Evolutionary conservation across 1,284 basidiomycete species (phyloP), one percentile per base, ranked within the genome.

Genomic region (Cerioporus squamosus): DNA sequence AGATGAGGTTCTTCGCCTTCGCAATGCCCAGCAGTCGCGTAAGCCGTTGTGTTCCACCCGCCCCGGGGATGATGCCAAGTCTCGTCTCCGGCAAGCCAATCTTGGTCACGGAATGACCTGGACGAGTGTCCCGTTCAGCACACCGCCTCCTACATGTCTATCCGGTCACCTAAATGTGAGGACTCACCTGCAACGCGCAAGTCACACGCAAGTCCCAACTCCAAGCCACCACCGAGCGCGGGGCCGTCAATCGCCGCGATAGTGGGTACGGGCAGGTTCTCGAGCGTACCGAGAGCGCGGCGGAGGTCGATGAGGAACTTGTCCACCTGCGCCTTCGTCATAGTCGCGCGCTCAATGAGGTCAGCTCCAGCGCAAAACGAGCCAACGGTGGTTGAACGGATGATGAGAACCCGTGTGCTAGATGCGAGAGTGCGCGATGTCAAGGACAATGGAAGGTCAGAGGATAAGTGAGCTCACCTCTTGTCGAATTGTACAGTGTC

Each of bases 341-440:
- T 97, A 1, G 83, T 82, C 39, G 88, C 86, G 58, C 95, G 83
- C 73, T 98, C 95, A 57, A 83, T 82, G 49, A 98, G 85, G 74
- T 98, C 95, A 10, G 95, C 95, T 6, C 96, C 95, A 18, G 95
- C 91, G 72, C 95, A 98, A 76, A 97, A 97, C 2, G 91, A 83
- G n/a, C 86, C 86, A 12, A 80, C 68, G 0, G 84, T 83, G 0
- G 89, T 83, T 2, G 94, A 94, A 54, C 88, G 85, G 17, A 97
- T 70, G 56, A 97, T 86, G 61, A 97, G 81, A 0, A 91, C 84
- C 55, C 94, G 89, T 26, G 90, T 79, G 53, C 90, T 91, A 45
- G 3, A 22, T 18, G n/a, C 15, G 40, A n/a, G 40, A 18, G 15
- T n/a, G 40, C 20, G 20, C n/a, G 7, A 42, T 3, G 40, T 42